Conservation (phyloP, 768 basidiomycete genomes). For the Pisolithus microcarpus region DNA sequence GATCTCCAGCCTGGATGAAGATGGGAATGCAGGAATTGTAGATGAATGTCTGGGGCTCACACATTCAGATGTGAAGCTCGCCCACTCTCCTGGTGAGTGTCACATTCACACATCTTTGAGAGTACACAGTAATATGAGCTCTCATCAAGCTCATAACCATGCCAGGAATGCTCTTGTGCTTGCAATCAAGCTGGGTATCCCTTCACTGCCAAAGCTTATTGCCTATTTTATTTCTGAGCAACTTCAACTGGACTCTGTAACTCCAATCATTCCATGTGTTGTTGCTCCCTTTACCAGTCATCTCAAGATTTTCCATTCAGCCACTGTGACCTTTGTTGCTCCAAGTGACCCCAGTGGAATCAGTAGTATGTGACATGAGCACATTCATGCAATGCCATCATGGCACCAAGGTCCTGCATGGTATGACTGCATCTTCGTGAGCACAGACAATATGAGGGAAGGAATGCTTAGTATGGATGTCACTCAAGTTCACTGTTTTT, state of each 20-base stretch:
- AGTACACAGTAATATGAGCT: neutral
- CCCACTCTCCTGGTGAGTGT: neutral
- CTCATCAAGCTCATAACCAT: too few relatives aligned
- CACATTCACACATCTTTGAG: too few relatives aligned
- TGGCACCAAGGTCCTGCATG: slow-evolving; percentile 23
- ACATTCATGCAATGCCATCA: slow-evolving; percentile 21
- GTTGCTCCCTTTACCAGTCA: neutral
- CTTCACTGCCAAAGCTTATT: neutral
- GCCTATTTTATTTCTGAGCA: neutral
- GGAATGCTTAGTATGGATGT: slow-evolving; percentile 22
- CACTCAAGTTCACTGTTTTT: slow-evolving; percentile 20
- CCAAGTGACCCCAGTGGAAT: slow-evolving; percentile 2
- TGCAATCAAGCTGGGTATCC: neutral
- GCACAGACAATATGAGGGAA: slow-evolving; percentile 6
- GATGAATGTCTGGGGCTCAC: neutral
- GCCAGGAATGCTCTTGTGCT: too few relatives aligned
- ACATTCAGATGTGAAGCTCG: neutral
- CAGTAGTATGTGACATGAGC: slow-evolving; percentile 22
- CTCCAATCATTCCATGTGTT: neutral
- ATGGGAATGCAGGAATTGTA: neutral
- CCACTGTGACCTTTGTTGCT: neutral
- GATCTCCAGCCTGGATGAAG: neutral
- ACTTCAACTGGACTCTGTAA: neutral
- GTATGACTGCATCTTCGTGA: slow-evolving; percentile 26
- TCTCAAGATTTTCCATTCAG: neutral